Evolutionary conservation across 768 basidiomycete genomes (phyloP).

Genomic region (Cytidiella melzeri): DNA sequence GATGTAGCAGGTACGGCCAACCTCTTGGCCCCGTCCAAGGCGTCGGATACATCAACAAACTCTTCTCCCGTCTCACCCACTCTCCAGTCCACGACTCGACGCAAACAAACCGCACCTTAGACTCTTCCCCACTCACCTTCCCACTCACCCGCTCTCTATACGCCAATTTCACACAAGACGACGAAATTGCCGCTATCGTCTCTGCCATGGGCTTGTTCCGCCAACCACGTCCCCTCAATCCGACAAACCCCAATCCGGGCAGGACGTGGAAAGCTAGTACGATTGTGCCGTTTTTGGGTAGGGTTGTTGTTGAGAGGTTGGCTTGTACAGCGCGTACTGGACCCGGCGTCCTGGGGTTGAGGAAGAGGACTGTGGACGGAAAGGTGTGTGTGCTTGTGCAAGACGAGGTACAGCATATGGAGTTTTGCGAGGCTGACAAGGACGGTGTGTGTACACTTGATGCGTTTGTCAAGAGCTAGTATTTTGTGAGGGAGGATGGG

Average conservation of each 20-base stretch:
- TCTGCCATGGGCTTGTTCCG: conserved; percentile 46
- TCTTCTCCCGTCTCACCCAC: conserved; percentile 71
- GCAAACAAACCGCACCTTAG: conserved; percentile 72
- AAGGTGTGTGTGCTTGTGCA: conserved; percentile 60
- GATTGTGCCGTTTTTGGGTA: conserved; percentile 69
- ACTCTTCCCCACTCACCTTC: conserved; percentile 57
- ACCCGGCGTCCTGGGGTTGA: background rate
- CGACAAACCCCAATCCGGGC: conserved; percentile 9
- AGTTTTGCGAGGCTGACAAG: conserved; percentile 49
- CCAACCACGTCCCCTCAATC: conserved; percentile 12
- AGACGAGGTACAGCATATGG: conserved; percentile 57
- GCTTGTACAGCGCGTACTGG: conserved; percentile 20
- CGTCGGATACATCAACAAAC: conserved; percentile 84
- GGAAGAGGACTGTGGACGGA: background rate
- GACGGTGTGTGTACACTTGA: conserved; percentile 60
- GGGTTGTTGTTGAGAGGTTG: conserved; percentile 72
- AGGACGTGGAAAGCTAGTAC: conserved; percentile 47
- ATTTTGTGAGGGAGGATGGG: conserved; percentile 59
- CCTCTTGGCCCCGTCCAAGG: conserved; percentile 70
- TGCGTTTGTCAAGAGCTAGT: conserved; percentile 65
- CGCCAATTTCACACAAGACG: conserved; percentile 79
- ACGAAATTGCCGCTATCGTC: conserved; percentile 76
- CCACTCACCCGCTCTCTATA: conserved; percentile 61
- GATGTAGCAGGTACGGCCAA: conserved; percentile 51
- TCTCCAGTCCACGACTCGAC: conserved; percentile 60